Percentiles rank a stretch among this genome's conserved stretches.
Evolutionary conservation across 495 filamentous ascomycete species (phyloP).

Genomic region (Neurospora sp.): DNA sequence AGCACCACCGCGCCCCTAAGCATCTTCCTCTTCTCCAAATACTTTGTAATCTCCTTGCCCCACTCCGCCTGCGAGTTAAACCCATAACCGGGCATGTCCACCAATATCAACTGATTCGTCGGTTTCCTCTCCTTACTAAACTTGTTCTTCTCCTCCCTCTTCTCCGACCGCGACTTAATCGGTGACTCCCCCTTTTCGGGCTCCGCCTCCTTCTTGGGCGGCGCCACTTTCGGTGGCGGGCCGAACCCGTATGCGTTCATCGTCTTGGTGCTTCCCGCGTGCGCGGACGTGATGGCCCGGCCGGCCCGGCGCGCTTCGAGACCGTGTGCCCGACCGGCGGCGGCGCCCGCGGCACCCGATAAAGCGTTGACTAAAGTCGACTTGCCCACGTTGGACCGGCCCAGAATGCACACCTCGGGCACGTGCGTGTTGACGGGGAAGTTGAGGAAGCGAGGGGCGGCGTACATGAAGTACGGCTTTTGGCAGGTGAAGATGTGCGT

Average conservation of each 20-base stretch:
- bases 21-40: conserved; percentile 60
- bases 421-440: conserved; percentile 42
- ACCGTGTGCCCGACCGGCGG: no score
- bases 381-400: conserved; percentile 89
- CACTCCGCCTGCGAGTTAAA: conserved; percentile 63
- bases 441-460: conserved; percentile 59
- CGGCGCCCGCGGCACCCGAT: conserved; percentile 35
- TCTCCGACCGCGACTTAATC: not conserved
- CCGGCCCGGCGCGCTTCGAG: not conserved
- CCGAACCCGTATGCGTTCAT: conserved; percentile 84
- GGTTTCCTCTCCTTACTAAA: conserved; percentile 34
- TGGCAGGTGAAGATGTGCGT: conserved; percentile 52
- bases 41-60: conserved; percentile 82
- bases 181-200: not conserved
- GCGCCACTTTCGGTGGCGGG: conserved; percentile 15
- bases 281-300: conserved; percentile 55
- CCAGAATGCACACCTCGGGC: conserved; percentile 52
- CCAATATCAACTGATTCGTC: conserved; percentile 49
- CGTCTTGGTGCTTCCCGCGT: conserved; percentile 65
- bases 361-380: conserved; percentile 79
- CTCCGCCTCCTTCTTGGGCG: conserved; percentile 9
- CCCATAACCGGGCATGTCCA: conserved; percentile 96
- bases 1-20: conserved; percentile 75
- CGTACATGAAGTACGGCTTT: conserved; percentile 57
- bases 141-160: conserved; percentile 17